Evolutionary conservation across 2,329 filamentous ascomycete genomes (phyloP), one percentile per base, ranked within the genome.

Genomic region (Lomentospora prolificans): DNA sequence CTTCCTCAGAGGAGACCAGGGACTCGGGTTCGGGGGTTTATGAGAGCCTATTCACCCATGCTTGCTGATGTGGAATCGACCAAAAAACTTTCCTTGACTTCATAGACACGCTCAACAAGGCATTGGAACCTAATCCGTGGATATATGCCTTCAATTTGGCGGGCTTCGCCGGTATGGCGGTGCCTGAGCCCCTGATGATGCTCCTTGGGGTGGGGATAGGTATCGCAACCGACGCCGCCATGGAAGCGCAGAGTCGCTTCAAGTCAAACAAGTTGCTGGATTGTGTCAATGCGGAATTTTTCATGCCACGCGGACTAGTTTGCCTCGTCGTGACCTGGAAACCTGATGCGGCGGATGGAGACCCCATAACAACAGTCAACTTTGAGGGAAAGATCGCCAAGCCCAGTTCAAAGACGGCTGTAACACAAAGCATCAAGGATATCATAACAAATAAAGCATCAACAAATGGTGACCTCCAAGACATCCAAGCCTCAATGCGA

Each of bases 271-370:
- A 63, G 0, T 84, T 80, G 62, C 71, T 85, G 14, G 74, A 82
- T 60, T 66, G 70, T 33, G 72, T 81, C 61, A 85, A 84, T 61
- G 69, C 74, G 7, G 70, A 77, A 3, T 74, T 81, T 57, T 85
- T 85, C 64, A 72, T 71, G 50, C 80, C 81, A 0, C 73, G 72
- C 2, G 81, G 81, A 0, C 70, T 84, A 0, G 79, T 75, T 10
- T 65, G 63, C 3, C 41, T 70, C 19, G 69, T 85, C 36, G 74
- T 84, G 67, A 76, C 76, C 1, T 81, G 71, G 67, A 75, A 75
- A 53, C 74, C 75, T 14, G 62, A 65, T 3, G 41, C 5, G 14
- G 41, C 17, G 14, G 41, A 6, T 17, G 8, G 17, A 24, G 41
- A 6, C 14, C 41, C 22, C 3, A 46, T 46, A 17, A 46, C 41